Evolutionary conservation across 1,284 basidiomycete genomes (phyloP).

Genomic region (Trichosporon asahii): DNA sequence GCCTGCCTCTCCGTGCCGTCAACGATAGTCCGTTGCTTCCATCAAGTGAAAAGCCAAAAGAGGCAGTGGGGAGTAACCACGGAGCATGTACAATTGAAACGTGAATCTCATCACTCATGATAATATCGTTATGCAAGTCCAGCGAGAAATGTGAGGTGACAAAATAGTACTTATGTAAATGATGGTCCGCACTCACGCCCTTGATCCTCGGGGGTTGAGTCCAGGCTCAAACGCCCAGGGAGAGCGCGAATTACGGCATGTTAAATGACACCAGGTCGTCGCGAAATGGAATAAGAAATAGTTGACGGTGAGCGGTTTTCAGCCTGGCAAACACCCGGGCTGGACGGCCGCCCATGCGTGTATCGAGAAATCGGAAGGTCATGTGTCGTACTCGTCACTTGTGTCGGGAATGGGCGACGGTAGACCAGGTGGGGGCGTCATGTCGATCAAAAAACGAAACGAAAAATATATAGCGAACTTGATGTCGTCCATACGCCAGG

Average conservation of each 20-base stretch:
- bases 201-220: not conserved
- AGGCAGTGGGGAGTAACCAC: no score
- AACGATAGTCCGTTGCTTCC: no score
- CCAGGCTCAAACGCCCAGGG: not conserved
- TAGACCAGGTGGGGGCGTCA: not conserved
- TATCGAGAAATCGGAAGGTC: not conserved
- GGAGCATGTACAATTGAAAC: not conserved
- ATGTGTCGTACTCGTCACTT: conserved; percentile 5
- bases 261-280: conserved; percentile 5
- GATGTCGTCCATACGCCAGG: not conserved
- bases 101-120: conserved; percentile 7
- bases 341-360: not conserved
- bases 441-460: not conserved
- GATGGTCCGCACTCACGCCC: not conserved
- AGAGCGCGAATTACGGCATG: not conserved
- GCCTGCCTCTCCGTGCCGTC: no score
- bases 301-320: not conserved
- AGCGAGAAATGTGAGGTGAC: not conserved
- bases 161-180: not conserved
- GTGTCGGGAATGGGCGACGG: not conserved
- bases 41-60: no score
- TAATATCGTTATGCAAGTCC: conserved; percentile 10
- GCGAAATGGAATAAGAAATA: not conserved
- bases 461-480: not conserved
- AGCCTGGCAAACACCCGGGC: not conserved